phyloP scores from a whole-genome alignment of 2,329 filamentous ascomycete genomes.

The Fusarium ambrosium region DNA sequence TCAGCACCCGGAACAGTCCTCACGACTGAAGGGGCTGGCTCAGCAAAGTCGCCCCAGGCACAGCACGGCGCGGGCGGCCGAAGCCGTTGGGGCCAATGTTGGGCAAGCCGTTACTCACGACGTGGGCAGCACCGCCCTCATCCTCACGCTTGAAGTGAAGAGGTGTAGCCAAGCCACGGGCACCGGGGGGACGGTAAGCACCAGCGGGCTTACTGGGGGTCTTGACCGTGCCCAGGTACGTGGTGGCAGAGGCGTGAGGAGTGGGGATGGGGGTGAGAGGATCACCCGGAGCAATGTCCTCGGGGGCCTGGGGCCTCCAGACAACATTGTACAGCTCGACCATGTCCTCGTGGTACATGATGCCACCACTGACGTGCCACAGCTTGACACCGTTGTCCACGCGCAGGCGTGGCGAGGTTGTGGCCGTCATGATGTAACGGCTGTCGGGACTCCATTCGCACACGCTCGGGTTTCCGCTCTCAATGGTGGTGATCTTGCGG shows the following conservation, averaged over 20 bases:
- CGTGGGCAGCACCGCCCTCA: conserved; percentile 90
- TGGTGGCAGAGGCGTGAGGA: conserved; percentile 85
- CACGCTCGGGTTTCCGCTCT: conserved; percentile 94
- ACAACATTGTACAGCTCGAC: conserved; percentile 90
- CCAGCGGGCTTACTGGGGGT: conserved; percentile 97
- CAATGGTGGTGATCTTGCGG: conserved; percentile 91
- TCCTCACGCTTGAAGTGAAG: conserved; percentile 98
- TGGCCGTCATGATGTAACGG: conserved; percentile 96
- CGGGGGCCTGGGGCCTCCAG: conserved; percentile 83
- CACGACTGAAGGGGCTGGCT: conserved; percentile 75
- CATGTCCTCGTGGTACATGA: conserved; percentile 98
- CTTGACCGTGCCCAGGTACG: conserved; percentile 88
- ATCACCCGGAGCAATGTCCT: conserved; percentile 72
- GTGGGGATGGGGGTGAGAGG: conserved; percentile 80
- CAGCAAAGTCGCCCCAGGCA: conserved; percentile 85
- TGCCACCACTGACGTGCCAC: conserved; percentile 88
- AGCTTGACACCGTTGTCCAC: conserved; percentile 97
- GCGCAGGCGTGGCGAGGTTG: conserved; percentile 91
- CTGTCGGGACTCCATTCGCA: conserved; percentile 99
- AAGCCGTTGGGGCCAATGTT: conserved; percentile 85
- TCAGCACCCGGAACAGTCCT: conserved; percentile 76
- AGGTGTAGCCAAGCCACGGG: conserved; percentile 88
- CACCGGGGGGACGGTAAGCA: conserved; percentile 94
- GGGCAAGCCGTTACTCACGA: conserved; percentile 81
- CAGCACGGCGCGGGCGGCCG: conserved; percentile 78